Evolutionary conservation across 1,139 yeast species (phyloP), one percentile per base, ranked within the genome.

Genomic region (Entelexis paramagnoliae): DNA sequence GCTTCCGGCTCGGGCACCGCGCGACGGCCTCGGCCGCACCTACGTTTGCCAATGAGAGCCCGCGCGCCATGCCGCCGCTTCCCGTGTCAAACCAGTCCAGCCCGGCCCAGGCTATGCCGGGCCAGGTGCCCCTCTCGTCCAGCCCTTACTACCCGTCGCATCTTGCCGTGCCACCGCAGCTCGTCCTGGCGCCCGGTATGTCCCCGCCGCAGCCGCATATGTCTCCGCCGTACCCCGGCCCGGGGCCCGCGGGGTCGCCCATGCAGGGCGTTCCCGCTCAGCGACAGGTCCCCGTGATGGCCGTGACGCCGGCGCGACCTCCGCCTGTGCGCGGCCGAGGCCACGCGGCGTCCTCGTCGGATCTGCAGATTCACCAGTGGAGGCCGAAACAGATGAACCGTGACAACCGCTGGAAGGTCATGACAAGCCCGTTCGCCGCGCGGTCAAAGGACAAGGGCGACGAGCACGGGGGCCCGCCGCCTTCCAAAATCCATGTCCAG

Each of bases 221-320:
- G 17, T 20, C 38, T 6, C 46, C 36, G 11, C 35, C n/a, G 16
- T 41, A 17, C 20, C 20, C 32, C 17, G 29, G 19, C 20, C 20
- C 32, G 16, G 29, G 19, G 19, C 36, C 20, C 10, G 35, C 35
- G 14, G 36, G 28, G 9, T 42, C 36, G 4, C 36, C 46, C 20
- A 2, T n/a, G 29, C 45, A 29, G 19, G 29, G 42, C 19, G 26
- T 39, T 1, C 11, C 29, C 1, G 35, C 29, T 2, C 46, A 29
- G 64, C 60, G 50, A 62, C 61, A 48, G 64, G 22, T 61, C 61
- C 44, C 51, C 57, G 46, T 61, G 64, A 3, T 49, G 60, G 36
- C 66, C 62, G 10, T 63, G 55, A 28, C 64, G 58, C 43, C 60
- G 60, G 17, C 52, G 10, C 28, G 46, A 20, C 46, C 46, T 5